Conservation (phyloP, 495 filamentous ascomycete genomes). For the Tuber borchii region DNA sequence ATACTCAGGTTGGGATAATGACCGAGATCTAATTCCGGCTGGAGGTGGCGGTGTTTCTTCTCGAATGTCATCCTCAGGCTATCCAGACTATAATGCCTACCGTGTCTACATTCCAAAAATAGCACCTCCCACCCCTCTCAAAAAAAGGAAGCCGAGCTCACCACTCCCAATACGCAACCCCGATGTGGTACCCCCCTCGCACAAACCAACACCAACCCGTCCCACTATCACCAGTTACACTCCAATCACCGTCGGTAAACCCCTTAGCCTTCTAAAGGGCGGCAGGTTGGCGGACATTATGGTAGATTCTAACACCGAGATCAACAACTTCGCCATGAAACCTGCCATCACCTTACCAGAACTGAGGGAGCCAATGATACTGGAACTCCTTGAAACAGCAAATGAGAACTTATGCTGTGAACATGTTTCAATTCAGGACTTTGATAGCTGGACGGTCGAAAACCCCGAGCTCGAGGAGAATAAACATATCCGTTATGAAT, state of each 20-base stretch:
- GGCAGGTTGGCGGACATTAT: too few relatives aligned
- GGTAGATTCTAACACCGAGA: too few relatives aligned
- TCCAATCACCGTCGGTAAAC: too few relatives aligned
- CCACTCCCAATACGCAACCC: neutral
- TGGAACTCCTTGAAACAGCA: too few relatives aligned
- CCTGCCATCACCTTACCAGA: neutral
- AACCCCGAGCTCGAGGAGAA: neutral
- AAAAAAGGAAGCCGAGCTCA: too few relatives aligned
- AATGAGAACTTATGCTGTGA: neutral
- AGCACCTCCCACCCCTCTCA: too few relatives aligned
- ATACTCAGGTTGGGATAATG: neutral
- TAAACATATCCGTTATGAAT: neutral
- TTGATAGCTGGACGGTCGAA: neutral
- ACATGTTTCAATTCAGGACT: neutral
- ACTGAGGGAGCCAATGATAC: neutral
- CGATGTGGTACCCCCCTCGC: neutral
- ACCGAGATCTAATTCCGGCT: neutral
- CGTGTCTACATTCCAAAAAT: neutral
- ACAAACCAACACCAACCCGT: neutral
- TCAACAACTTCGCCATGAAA: neutral
- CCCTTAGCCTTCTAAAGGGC: too few relatives aligned
- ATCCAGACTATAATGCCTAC: neutral
- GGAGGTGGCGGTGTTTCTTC: neutral
- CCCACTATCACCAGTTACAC: slow-evolving; percentile 36
- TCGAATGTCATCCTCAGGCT: too few relatives aligned